These are phyloP conservation scores for Gremmenia infestans DNA, from an alignment of 2,329 filamentous ascomycete genomes.

Conservation along the genomic window DNA sequence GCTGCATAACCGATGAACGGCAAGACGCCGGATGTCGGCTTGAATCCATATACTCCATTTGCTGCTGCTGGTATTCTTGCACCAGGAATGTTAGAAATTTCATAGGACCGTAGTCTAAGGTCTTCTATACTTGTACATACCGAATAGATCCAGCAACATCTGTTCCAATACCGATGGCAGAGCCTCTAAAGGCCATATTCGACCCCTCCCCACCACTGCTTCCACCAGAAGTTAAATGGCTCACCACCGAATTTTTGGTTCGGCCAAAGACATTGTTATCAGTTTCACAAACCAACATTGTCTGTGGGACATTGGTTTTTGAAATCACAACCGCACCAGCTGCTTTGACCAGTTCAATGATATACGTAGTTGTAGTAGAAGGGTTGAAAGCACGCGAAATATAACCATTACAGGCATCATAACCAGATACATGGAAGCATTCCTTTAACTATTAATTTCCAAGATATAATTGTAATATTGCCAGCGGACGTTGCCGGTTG, in stretches of 20 bases:
- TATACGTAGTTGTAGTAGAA: conserved; percentile 49
- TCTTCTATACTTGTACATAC: conserved; percentile 51
- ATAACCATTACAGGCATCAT: conserved; percentile 51
- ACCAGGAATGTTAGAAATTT: conserved; percentile 75
- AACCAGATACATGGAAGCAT: conserved; percentile 51
- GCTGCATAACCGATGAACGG: conserved; percentile 31
- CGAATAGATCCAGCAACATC: conserved; percentile 87
- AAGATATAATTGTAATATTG: neutral
- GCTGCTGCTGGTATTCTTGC: conserved; percentile 28
- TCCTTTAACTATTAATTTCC: conserved; percentile 52
- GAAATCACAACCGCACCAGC: conserved; percentile 54
- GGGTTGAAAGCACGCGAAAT: conserved; percentile 49
- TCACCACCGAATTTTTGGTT: conserved; percentile 65
- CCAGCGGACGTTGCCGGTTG: neutral
- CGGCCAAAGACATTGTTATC: conserved; percentile 59
- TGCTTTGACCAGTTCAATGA: conserved; percentile 53
- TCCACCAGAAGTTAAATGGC: conserved; percentile 76
- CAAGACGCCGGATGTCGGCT: conserved; percentile 30
- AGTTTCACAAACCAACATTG: conserved; percentile 49
- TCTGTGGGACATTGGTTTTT: conserved; percentile 65
- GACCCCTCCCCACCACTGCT: conserved; percentile 68
- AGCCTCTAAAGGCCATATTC: conserved; percentile 68
- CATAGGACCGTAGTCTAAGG: conserved; percentile 47
- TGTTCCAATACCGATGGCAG: conserved; percentile 76
- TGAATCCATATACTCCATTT: conserved; percentile 31